These are phyloP conservation scores for Trichoderma sp. DNA, from an alignment of 2,329 filamentous ascomycete genomes.

Conservation along the genomic window DNA sequence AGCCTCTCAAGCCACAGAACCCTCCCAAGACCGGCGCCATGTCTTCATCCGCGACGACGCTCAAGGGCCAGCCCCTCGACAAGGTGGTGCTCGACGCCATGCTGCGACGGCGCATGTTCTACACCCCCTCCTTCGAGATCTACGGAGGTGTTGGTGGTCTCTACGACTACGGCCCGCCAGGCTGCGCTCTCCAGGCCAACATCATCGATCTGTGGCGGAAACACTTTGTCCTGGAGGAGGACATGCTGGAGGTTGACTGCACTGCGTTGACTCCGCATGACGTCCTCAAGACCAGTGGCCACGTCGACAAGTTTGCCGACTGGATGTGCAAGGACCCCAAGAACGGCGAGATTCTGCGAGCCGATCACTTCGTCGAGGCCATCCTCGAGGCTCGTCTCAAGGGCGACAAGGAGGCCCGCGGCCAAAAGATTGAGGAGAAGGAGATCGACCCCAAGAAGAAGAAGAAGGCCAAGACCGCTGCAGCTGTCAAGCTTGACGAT, in stretches of 20 bases:
- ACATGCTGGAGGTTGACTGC: slow-evolving; percentile 95
- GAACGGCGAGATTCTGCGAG: slow-evolving; percentile 93
- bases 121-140: slow-evolving; percentile 93
- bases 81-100: slow-evolving; percentile 78
- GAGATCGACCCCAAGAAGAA: slow-evolving; percentile 78
- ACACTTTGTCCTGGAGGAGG: slow-evolving; percentile 88
- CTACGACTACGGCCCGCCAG: slow-evolving; percentile 91
- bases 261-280: slow-evolving; percentile 91
- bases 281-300: slow-evolving; percentile 91
- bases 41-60: slow-evolving; percentile 66
- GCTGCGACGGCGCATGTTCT: slow-evolving; percentile 86
- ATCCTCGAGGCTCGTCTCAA: slow-evolving; percentile 84
- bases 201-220: slow-evolving; percentile 89
- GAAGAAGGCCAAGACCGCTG: slow-evolving; percentile 83
- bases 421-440: slow-evolving; percentile 75
- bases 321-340: slow-evolving; percentile 99
- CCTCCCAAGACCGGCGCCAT: slow-evolving; percentile 40
- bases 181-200: slow-evolving; percentile 82
- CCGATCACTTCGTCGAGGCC: slow-evolving; percentile 95
- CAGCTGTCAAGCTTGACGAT: slow-evolving; percentile 83
- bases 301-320: slow-evolving; percentile 97
- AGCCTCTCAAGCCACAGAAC: slow-evolving; percentile 32
- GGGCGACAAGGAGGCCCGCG: slow-evolving; percentile 89
- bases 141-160: slow-evolving; percentile 88
- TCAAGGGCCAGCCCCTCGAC: slow-evolving; percentile 89